Evolutionary conservation across 1,284 basidiomycete genomes (phyloP).

Genomic region (Cryptococcus amylolentus): DNA sequence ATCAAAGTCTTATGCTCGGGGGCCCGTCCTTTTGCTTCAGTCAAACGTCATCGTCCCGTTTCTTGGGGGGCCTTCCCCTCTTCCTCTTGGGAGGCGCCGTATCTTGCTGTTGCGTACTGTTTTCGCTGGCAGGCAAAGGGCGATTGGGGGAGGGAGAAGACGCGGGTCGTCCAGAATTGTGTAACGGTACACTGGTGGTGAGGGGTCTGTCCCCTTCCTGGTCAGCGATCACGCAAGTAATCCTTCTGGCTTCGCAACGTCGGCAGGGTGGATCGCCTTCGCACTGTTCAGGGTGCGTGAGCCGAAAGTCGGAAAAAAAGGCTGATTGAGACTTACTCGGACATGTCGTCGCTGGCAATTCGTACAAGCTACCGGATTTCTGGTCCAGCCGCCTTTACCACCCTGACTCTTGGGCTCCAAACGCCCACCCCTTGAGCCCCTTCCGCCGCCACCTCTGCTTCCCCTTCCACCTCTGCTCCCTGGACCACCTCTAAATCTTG

Average conservation of each 20-base stretch:
- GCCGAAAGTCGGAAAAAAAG: not conserved
- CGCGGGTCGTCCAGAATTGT: not conserved
- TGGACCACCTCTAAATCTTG: too few species aligned
- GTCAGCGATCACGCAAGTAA: not conserved
- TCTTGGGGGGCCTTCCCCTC: not conserved
- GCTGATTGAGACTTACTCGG: not conserved
- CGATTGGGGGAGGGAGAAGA: not conserved
- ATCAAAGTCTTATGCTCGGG: not conserved
- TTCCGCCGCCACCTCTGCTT: too few species aligned
- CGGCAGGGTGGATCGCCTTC: not conserved
- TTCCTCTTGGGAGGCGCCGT: not conserved
- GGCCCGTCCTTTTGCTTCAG: not conserved
- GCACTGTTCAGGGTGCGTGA: not conserved
- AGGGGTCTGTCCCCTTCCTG: not conserved
- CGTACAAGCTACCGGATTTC: not conserved
- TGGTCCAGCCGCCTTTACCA: not conserved
- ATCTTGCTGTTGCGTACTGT: not conserved
- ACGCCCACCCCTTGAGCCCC: too few species aligned
- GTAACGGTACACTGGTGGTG: not conserved
- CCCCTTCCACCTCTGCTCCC: too few species aligned
- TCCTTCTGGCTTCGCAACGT: not conserved
- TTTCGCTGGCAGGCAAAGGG: not conserved
- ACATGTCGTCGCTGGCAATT: not conserved
- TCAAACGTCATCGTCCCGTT: not conserved
- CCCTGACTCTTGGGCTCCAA: not conserved